Evolutionary conservation across 495 filamentous ascomycete species (phyloP).

Genomic region (Evansstolkia leycettana): DNA sequence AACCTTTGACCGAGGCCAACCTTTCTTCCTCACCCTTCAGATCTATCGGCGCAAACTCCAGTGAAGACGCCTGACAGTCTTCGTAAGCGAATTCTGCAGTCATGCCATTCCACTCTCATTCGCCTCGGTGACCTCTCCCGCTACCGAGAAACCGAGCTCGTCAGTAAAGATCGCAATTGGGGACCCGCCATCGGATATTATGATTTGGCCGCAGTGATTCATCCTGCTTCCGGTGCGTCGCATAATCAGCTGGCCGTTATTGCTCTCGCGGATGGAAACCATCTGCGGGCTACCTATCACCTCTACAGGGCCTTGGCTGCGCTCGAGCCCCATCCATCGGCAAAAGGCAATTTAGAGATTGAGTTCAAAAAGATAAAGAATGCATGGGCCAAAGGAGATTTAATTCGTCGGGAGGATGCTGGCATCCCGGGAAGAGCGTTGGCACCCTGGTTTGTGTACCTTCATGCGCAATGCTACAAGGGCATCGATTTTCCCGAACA

Average conservation of each 20-base stretch:
- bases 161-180: slow-evolving; percentile 59
- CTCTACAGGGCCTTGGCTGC: slow-evolving; percentile 71
- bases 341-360: slow-evolving; percentile 60
- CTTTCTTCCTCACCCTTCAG: slow-evolving; percentile 19
- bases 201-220: slow-evolving; percentile 61
- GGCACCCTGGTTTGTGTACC: slow-evolving; percentile 70
- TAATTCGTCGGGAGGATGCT: slow-evolving; percentile 40
- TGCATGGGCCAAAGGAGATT: slow-evolving; percentile 46
- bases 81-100: slow-evolving; percentile 46
- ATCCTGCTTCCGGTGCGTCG: slow-evolving; percentile 65
- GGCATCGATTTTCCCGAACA: slow-evolving; percentile 59
- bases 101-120: slow-evolving; percentile 75
- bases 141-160: slow-evolving; percentile 65
- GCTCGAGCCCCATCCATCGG: slow-evolving; percentile 58
- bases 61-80: slow-evolving; percentile 33
- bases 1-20: slow-evolving; percentile 16
- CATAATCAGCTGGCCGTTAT: slow-evolving; percentile 88
- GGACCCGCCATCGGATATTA: slow-evolving; percentile 78
- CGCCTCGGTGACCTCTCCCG: slow-evolving; percentile 83
- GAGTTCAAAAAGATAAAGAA: slow-evolving; percentile 64
- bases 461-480: slow-evolving; percentile 74
- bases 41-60: slow-evolving; percentile 23
- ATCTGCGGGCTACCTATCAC: slow-evolving; percentile 77
- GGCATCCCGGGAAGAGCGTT: slow-evolving; percentile 41
- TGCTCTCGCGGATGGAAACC: slow-evolving; percentile 58